A percentile compares a stretch with the other conserved stretches of the same genome.
These are phyloP conservation scores for Pterula multifida DNA, from an alignment of 1,284 basidiomycete genomes.

Conservation along the genomic window DNA sequence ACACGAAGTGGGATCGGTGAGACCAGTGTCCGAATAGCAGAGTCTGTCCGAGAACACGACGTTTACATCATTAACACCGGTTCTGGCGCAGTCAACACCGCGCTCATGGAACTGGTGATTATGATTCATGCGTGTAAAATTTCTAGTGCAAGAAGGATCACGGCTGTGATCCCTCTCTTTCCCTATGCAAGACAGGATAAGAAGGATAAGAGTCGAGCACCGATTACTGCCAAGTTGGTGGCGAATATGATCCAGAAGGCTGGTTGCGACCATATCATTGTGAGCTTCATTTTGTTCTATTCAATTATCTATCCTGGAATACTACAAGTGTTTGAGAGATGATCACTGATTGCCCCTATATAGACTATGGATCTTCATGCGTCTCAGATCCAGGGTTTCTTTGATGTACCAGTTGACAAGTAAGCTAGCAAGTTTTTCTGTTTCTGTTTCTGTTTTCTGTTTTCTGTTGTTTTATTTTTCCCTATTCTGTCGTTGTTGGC, in stretches of 20 bases:
- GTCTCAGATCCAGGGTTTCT: slow-evolving; percentile 99
- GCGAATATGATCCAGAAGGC: slow-evolving; percentile 98
- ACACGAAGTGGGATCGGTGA: slow-evolving; percentile 87
- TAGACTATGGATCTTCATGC: slow-evolving; percentile 98
- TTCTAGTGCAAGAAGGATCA: slow-evolving; percentile 90
- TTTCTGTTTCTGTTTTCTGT: slow-evolving; percentile 7
- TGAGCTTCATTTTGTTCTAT: slow-evolving; percentile 33
- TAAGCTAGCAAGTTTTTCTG: slow-evolving; percentile 55
- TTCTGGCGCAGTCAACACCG: slow-evolving; percentile 77
- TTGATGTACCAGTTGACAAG: slow-evolving; percentile 99
- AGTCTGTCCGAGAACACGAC: slow-evolving; percentile 96
- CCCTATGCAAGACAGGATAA: slow-evolving; percentile 97
- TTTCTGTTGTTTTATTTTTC: slow-evolving; percentile 9
- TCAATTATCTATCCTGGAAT: slow-evolving; percentile 6
- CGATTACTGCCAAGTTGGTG: slow-evolving; percentile 97
- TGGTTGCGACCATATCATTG: slow-evolving; percentile 97
- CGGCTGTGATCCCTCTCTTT: slow-evolving; percentile 91
- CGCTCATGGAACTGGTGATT: slow-evolving; percentile 94
- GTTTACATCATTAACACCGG: slow-evolving; percentile 99
- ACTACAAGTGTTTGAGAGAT: slow-evolving; percentile 4
- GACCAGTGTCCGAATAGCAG: slow-evolving; percentile 83
- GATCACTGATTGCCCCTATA: slow-evolving; percentile 4
- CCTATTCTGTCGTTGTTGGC: neutral
- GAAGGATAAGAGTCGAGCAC: slow-evolving; percentile 98
- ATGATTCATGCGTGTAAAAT: slow-evolving; percentile 99